phyloP scores from a whole-genome alignment of 805 yeast genomes.

The Komagataella phaffii region DNA sequence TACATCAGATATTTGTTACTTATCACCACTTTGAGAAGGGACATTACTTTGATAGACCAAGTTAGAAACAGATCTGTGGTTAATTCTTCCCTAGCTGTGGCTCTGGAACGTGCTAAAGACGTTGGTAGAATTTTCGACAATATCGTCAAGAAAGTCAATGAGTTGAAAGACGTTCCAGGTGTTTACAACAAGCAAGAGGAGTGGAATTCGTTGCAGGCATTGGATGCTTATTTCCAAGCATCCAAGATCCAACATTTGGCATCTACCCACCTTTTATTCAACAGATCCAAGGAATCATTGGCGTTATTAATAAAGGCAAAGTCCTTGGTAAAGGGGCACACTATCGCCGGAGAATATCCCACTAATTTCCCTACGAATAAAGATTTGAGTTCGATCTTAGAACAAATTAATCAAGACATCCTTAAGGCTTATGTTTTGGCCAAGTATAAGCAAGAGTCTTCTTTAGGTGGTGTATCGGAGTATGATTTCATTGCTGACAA shows the following conservation, averaged over 20 bases:
- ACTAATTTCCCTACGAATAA: constrained; percentile 26
- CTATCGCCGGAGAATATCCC: constrained; percentile 20
- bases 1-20: constrained; percentile 59
- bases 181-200: constrained; percentile 76
- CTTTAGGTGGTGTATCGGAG: constrained; percentile 1
- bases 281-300: constrained; percentile 32
- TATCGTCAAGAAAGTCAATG: constrained; percentile 37
- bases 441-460: constrained; percentile 22
- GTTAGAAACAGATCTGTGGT: constrained; percentile 11
- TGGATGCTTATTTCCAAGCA: constrained; percentile 34
- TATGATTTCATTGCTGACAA: constrained; percentile 16
- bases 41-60: constrained; percentile 28
- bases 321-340: constrained; percentile 7
- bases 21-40: constrained; percentile 62
- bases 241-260: constrained; percentile 31
- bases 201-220: constrained; percentile 32
- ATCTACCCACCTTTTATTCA: constrained; percentile 24
- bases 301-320: constrained; percentile 24
- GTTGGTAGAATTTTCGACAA: constrained; percentile 33
- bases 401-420: constrained; percentile 8
- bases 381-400: constrained; percentile 14
- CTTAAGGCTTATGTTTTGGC: constrained; percentile 32
- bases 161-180: constrained; percentile 77
- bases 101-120: constrained; percentile 24
- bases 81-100: constrained; percentile 10